These are phyloP conservation scores for Candida mesenterica DNA, from an alignment of 1,139 yeast species.

Conservation along the genomic window DNA sequence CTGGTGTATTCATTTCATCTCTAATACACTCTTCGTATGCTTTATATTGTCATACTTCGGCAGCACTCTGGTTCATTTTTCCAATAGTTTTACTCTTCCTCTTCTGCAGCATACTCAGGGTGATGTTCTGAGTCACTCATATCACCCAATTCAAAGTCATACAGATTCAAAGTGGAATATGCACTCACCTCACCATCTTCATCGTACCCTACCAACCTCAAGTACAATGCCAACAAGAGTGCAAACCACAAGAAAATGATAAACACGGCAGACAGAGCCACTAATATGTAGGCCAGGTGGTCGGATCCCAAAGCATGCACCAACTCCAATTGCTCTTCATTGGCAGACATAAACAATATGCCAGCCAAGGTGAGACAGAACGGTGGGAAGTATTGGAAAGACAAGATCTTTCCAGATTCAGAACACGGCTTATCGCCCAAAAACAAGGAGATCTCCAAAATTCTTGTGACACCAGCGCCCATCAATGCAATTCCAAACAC, in stretches of 20 bases:
- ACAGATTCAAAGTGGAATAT: conserved; percentile 15
- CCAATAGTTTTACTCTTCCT: too few species aligned
- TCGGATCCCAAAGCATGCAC: conserved; percentile 77
- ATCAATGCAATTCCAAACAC: conserved; percentile 81
- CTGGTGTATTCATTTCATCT: too few species aligned
- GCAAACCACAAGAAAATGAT: conserved; percentile 67
- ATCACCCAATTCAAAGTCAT: conserved; percentile 38
- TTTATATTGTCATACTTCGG: too few species aligned
- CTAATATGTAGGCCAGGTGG: conserved; percentile 77
- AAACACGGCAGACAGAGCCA: conserved; percentile 74
- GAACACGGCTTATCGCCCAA: conserved; percentile 53
- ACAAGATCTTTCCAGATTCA: conserved; percentile 47
- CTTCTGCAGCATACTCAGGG: conserved; percentile 1
- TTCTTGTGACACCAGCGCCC: conserved; percentile 71
- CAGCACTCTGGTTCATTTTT: too few species aligned
- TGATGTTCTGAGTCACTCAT: conserved; percentile 9
- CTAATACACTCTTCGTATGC: too few species aligned
- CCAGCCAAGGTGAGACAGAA: conserved; percentile 79
- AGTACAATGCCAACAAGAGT: conserved; percentile 54
- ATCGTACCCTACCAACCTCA: conserved; percentile 48
- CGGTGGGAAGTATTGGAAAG: conserved; percentile 85
- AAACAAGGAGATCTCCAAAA: conserved; percentile 74
- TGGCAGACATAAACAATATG: conserved; percentile 84
- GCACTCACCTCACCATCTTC: conserved; percentile 31
- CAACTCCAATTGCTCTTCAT: conserved; percentile 76